Evolutionary conservation across 768 basidiomycete species (phyloP).

Genomic region (Podaxis sp.): DNA sequence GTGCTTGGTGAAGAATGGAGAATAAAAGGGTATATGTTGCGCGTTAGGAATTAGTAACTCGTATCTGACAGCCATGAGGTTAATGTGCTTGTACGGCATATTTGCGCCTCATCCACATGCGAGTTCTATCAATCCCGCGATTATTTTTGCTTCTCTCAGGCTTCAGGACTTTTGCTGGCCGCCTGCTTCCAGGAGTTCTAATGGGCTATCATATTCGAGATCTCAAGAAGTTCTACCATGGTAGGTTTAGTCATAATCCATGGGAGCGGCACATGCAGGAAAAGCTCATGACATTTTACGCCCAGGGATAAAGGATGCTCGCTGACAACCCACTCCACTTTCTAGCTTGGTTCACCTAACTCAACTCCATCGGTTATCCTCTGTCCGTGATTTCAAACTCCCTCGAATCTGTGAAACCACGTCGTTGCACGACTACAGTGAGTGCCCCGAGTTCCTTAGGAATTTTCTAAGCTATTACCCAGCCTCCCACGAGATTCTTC

Average conservation of each 20-base stretch:
- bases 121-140: slow-evolving; percentile 1
- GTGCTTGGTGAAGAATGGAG: neutral
- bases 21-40: neutral
- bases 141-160: neutral
- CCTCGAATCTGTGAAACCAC: too few species aligned
- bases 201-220: neutral
- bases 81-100: neutral
- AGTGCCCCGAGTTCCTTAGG: neutral
- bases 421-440: neutral
- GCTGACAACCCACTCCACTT: neutral
- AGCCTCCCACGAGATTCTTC: neutral
- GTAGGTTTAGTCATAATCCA: neutral
- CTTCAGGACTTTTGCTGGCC: neutral
- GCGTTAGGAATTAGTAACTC: neutral
- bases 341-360: too few species aligned
- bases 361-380: too few species aligned
- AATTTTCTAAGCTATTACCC: neutral
- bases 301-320: neutral
- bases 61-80: neutral
- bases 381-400: too few species aligned
- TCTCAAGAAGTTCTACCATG: neutral
- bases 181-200: neutral
- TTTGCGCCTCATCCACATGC: neutral
- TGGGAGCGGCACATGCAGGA: neutral
- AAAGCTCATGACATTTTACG: neutral